Base-by-base conservation (phyloP, 805 yeast species). In the Myxozyma monticola region DNA sequence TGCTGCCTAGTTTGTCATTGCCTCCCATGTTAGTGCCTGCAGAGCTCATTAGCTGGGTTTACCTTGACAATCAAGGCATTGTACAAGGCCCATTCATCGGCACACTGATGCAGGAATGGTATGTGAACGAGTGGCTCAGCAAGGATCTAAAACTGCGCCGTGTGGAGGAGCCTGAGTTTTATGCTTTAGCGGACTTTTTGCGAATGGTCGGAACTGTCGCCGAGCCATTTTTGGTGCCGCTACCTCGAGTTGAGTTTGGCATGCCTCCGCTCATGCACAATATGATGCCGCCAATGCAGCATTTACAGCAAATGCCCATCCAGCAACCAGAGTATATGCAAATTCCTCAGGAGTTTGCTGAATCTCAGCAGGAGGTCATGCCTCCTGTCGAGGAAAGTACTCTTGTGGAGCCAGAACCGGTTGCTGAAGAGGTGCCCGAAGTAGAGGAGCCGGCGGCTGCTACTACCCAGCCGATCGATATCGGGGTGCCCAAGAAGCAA, bases 71-170 rank as follows among this genome's bases (percentile, higher is more conserved):
- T 0, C 66, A 74, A 35, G 87, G 85, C 3, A 74, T 68, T 43
- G 81, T 80, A 54, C 95, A 87, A 64, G 96, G 96, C 20, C 96
- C 96, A 2, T 88, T 88, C 67, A 72, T 73, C 40, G 88, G 90
- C 2, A 65, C 68, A 22, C 68, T 76, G 68, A 88, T 88, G 96
- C 90, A 85, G 57, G 79, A 72, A 44, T 88, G 96, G 96, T 79
- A 76, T 50, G 62, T 76, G 7, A 76, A 75, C 37, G 79, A 81
- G 2, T 85, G 83, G 68, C 72, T 87, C 58, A 70, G 70, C 34
- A 72, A 71, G 9, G 79, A 75, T 50, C 70, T 88, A 54, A 68
- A 69, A 35, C 70, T 88, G 48, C 75, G 84, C 48, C 76, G 91
- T 28, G 76, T 72, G 18, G 84, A 76, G 39, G 88, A 83, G 51